Conservation (phyloP, 139 green algal species). For the Volvox reticuliferus region DNA sequence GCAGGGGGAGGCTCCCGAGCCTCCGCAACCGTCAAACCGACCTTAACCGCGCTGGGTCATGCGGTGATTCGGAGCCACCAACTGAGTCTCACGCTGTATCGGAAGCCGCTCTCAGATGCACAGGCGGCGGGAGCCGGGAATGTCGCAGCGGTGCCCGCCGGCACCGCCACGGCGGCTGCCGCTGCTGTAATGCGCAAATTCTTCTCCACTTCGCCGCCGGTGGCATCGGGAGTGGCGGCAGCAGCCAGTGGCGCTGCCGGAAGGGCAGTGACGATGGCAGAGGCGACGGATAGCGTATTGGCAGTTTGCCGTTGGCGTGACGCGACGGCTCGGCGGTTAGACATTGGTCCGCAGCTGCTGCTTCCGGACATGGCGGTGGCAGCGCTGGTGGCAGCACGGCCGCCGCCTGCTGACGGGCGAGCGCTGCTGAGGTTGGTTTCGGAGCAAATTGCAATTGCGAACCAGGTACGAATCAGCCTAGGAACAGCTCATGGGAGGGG, state of each 20-base stretch:
- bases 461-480: neutral
- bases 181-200: conserved; percentile 33
- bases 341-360: conserved; percentile 52
- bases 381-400: conserved; percentile 14
- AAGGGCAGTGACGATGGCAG: neutral
- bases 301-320: conserved; percentile 76
- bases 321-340: conserved; percentile 47
- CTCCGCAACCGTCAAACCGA: neutral
- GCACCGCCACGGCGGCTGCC: conserved; percentile 1
- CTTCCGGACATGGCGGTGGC: conserved; percentile 58
- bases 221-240: neutral
- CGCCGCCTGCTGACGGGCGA: neutral
- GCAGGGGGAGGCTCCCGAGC: too few species aligned
- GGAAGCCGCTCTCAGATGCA: conserved; percentile 47
- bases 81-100: conserved; percentile 85
- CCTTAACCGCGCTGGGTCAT: conserved; percentile 49
- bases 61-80: conserved; percentile 77
- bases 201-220: neutral
- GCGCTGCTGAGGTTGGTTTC: conserved; percentile 51
- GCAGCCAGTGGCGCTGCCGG: neutral
- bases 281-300: conserved; percentile 52
- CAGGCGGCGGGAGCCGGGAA: conserved; percentile 4
- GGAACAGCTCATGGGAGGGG: too few species aligned
- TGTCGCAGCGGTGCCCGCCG: neutral
- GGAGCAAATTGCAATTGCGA: conserved; percentile 11